Evolutionary conservation across 2,329 filamentous ascomycete species (phyloP), one percentile per base, ranked within the genome.

Genomic region (Phaeomoniella chlamydospora): DNA sequence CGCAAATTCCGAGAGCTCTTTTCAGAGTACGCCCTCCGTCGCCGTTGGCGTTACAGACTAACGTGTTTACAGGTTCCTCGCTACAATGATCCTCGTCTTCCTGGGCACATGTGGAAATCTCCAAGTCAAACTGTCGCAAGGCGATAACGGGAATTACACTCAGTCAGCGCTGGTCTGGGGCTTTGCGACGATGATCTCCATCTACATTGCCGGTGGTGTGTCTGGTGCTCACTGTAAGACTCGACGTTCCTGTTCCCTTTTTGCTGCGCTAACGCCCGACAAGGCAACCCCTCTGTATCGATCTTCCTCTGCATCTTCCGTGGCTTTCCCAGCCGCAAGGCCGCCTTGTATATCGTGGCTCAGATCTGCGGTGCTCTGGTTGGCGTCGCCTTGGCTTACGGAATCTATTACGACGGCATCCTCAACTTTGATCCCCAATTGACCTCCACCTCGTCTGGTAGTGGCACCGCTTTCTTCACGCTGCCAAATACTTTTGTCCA

Each of bases 271-370:
- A 10, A 16, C 31, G 10, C 64, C 12, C 54, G 66, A 3, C 64
- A 59, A 3, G 64, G 65, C n/a, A 68, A 65, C 34, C 65, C 65
- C 0, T 59, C 56, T 0, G 53, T 68, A 4, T 61, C 61, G 0
- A 51, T 66, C 13, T 32, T 48, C 1, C 41, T 57, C 3, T 47
- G 45, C 11, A 39, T 53, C 3, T 58, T 49, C 33, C 53, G 55
- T 3, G 56, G 55, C 9, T 58, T 59, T 29, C 56, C 54, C 1
- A 49, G 44, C 5, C 42, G 45, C 0, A 42, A 47, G 13, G 47
- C 45, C 3, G 30, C 44, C 1, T 37, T 45, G 1, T 59, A 58
- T 35, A 43, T 55, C n/a, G 31, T 48, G 2, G 52, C 54, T 0
- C 56, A 61, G 37, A 39, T 58, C 4, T 41, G 58, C 1, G 56